Conservation (phyloP, 1,139 yeast genomes). For the Suhomyces taliae region DNA sequence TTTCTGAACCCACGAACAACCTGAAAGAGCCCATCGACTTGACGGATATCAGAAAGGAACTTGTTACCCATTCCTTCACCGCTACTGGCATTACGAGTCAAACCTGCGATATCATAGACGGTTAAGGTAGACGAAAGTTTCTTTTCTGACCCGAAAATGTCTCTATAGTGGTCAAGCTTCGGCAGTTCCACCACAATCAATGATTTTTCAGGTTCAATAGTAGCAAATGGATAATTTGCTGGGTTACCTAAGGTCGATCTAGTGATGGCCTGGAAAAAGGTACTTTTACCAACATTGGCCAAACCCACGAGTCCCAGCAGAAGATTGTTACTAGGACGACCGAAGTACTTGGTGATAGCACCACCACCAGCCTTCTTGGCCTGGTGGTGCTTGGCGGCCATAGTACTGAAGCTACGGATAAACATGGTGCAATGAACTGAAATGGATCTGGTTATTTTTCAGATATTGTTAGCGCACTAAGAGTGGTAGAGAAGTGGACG, state of each 20-base stretch:
- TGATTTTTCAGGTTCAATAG: slow-evolving; percentile 73
- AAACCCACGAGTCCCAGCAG: slow-evolving; percentile 66
- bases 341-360: slow-evolving; percentile 28
- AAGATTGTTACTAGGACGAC: slow-evolving; percentile 57
- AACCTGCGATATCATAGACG: slow-evolving; percentile 72
- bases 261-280: slow-evolving; percentile 70
- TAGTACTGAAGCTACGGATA: slow-evolving; percentile 7
- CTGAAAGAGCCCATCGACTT: slow-evolving; percentile 74
- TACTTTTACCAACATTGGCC: slow-evolving; percentile 77
- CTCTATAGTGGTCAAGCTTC: slow-evolving; percentile 43
- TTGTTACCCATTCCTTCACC: slow-evolving; percentile 82
- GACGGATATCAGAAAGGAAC: slow-evolving; percentile 67
- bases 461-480: too few species aligned
- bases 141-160: slow-evolving; percentile 51
- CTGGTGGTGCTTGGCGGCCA: not conserved
- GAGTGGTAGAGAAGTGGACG: too few species aligned
- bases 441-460: not conserved
- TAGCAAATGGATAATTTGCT: slow-evolving; percentile 79
- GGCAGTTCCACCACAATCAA: slow-evolving; percentile 56
- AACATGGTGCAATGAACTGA: slow-evolving; percentile 1
- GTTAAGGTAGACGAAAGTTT: slow-evolving; percentile 57
- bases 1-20: slow-evolving; percentile 66
- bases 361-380: slow-evolving; percentile 7
- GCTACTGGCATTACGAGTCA: slow-evolving; percentile 68
- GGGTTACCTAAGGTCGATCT: slow-evolving; percentile 69